Evolutionary conservation across 202 grass and related monocot species (phyloP).

Genomic region (Eragrostis tef): DNA sequence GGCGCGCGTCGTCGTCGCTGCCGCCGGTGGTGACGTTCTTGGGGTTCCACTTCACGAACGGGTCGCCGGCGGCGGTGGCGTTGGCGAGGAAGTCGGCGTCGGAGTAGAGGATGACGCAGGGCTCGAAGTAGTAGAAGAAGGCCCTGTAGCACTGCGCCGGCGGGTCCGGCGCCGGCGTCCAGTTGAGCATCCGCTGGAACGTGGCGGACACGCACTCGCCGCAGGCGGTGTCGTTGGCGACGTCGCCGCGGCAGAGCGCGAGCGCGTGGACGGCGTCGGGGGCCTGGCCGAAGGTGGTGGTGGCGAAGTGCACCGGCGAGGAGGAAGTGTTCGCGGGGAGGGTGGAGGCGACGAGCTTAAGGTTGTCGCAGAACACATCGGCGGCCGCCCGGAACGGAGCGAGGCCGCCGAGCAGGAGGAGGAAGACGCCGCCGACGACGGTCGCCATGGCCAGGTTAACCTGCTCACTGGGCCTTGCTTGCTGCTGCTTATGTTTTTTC

Average conservation of each 20-base stretch:
- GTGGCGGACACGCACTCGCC: not conserved
- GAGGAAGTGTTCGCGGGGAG: conserved; percentile 34
- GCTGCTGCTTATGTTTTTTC: not conserved
- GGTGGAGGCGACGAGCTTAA: not conserved
- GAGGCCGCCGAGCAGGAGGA: not conserved
- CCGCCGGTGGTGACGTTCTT: too few relatives aligned
- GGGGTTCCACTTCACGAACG: too few relatives aligned
- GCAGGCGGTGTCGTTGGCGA: conserved; percentile 8
- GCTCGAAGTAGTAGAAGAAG: not conserved
- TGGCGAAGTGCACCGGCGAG: conserved; percentile 31
- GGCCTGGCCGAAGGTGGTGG: conserved; percentile 10
- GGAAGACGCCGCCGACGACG: not conserved
- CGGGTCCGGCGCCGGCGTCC: not conserved
- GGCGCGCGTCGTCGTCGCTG: too few relatives aligned
- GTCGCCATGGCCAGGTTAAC: not conserved
- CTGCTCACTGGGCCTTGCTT: not conserved
- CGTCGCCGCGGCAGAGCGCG: conserved; percentile 48
- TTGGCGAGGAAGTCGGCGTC: not conserved
- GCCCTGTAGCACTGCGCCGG: not conserved
- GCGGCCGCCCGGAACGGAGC: not conserved
- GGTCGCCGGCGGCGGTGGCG: not conserved
- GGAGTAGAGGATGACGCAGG: not conserved
- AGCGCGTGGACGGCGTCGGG: conserved; percentile 33
- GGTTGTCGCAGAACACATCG: conserved; percentile 50
- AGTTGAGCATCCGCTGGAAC: not conserved